phyloP scores from a whole-genome alignment of 441 rosid genomes.

The Gossypium lobatum region DNA sequence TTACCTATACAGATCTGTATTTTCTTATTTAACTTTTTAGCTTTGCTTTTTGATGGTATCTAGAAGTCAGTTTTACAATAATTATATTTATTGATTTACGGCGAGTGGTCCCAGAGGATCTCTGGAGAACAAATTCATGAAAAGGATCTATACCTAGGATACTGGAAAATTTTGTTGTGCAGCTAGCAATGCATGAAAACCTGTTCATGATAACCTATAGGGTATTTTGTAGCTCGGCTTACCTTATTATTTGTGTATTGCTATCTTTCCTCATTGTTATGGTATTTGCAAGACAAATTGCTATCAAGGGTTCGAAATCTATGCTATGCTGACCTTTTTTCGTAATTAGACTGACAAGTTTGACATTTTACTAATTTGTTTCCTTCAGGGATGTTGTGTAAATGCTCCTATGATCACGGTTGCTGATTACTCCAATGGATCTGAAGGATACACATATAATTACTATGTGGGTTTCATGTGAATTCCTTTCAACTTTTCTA shows the following conservation, averaged over 20 bases:
- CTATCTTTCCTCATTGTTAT: neutral
- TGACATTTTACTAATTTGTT: conserved; percentile 14
- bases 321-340: neutral
- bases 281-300: conserved; percentile 2
- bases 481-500: neutral
- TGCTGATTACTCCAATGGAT: conserved; percentile 91
- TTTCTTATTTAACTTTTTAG: neutral
- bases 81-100: neutral
- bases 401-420: conserved; percentile 99
- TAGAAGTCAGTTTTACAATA: neutral
- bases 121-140: neutral
- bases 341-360: neutral
- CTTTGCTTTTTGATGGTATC: neutral
- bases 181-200: neutral
- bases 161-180: neutral
- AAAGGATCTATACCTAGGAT: neutral
- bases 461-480: conserved; percentile 57
- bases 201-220: neutral
- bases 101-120: neutral
- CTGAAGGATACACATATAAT: conserved; percentile 94
- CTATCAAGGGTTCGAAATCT: neutral
- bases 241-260: neutral
- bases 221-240: neutral
- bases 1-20: conserved; percentile 1
- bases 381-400: conserved; percentile 89